phyloP scores from a whole-genome alignment of 805 yeast genomes.

The Ogataea saltuana region DNA sequence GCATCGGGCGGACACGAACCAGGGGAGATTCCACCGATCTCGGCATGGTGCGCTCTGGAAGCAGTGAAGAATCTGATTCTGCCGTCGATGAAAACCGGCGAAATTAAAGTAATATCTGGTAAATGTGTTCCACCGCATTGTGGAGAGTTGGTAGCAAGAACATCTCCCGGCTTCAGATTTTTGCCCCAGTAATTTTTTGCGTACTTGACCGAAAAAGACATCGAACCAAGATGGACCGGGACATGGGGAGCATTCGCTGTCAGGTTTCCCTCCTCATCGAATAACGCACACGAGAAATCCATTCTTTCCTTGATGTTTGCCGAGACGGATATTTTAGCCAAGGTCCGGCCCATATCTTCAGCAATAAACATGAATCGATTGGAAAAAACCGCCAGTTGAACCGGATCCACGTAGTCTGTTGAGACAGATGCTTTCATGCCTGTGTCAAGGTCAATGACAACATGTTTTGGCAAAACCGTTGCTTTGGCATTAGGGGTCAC shows the following conservation, averaged over 20 bases:
- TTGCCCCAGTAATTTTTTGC: slow-evolving; percentile 40
- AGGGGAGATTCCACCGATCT: slow-evolving; percentile 58
- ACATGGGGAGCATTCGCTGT: slow-evolving; percentile 35
- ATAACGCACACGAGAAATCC: slow-evolving; percentile 50
- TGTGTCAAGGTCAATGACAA: slow-evolving; percentile 28
- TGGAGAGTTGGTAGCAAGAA: slow-evolving; percentile 44
- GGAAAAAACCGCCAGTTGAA: slow-evolving; percentile 45
- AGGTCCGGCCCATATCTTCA: slow-evolving; percentile 46
- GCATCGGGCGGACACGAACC: slow-evolving; percentile 59
- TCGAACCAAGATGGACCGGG: slow-evolving; percentile 48
- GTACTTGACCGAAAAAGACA: slow-evolving; percentile 43
- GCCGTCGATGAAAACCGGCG: slow-evolving; percentile 52
- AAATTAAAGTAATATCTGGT: slow-evolving; percentile 54
- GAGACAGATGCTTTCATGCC: slow-evolving; percentile 39
- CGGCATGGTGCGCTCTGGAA: slow-evolving; percentile 62
- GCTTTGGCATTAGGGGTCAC: slow-evolving; percentile 36
- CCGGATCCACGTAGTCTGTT: slow-evolving; percentile 42
- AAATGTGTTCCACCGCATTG: slow-evolving; percentile 47
- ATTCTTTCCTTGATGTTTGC: slow-evolving; percentile 49
- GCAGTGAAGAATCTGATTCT: slow-evolving; percentile 54
- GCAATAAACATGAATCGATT: slow-evolving; percentile 53
- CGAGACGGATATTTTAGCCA: slow-evolving; percentile 44
- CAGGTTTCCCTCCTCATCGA: slow-evolving; percentile 42
- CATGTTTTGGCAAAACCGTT: slow-evolving; percentile 36
- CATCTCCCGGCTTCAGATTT: slow-evolving; percentile 43